These are phyloP conservation scores for Phytophthora pini DNA, from an alignment of 352 stramenopile species.

Conservation along the genomic window DNA sequence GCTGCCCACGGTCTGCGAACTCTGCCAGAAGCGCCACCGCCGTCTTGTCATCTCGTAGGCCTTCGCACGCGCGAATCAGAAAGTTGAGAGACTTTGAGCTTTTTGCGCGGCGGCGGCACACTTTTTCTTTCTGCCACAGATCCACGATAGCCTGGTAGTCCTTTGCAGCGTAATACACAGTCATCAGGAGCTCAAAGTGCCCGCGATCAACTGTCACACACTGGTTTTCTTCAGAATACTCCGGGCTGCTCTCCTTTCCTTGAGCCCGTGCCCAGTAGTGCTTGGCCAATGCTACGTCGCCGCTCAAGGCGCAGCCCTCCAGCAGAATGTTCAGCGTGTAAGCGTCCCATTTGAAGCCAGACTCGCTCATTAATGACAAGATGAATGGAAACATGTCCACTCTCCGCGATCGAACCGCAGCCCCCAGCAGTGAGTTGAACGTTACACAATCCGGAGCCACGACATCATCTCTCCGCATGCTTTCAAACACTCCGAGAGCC, in stretches of 20 bases:
- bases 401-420: conserved; percentile 58
- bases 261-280: conserved; percentile 65
- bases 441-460: conserved; percentile 65
- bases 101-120: conserved; percentile 70
- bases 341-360: conserved; percentile 65
- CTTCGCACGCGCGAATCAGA: conserved; percentile 66
- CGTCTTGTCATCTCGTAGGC: conserved; percentile 54
- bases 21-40: conserved; percentile 62
- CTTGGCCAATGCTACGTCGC: conserved; percentile 53
- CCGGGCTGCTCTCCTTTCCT: conserved; percentile 9
- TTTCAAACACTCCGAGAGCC: conserved; percentile 60
- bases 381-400: conserved; percentile 61
- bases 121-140: conserved; percentile 63
- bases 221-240: conserved; percentile 31
- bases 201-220: conserved; percentile 61
- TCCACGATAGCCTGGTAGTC: conserved; percentile 58
- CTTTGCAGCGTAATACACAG: conserved; percentile 67
- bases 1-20: conserved; percentile 63
- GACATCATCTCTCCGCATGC: conserved; percentile 37
- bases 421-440: conserved; percentile 75
- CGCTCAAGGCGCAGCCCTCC: conserved; percentile 55
- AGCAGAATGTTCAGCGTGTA: conserved; percentile 84
- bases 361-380: conserved; percentile 54
- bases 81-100: conserved; percentile 86
- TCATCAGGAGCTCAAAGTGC: conserved; percentile 81